A percentile compares a stretch with the other conserved stretches of the same genome.
These are phyloP conservation scores for Penicillium nordicum DNA, from an alignment of 2,329 filamentous ascomycete genomes.

Conservation along the genomic window DNA sequence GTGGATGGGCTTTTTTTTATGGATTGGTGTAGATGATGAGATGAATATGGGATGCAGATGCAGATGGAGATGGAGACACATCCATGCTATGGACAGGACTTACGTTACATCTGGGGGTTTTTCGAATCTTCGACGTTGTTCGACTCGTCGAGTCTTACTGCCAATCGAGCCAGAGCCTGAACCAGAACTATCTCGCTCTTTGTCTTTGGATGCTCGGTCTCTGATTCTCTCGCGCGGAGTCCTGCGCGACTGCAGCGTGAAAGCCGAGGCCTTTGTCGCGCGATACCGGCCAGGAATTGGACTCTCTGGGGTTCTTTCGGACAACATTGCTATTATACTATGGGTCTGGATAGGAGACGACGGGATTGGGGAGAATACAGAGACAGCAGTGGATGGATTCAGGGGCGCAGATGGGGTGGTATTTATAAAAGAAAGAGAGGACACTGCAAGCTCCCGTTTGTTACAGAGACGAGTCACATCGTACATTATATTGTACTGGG, in stretches of 20 bases:
- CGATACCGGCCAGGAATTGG: constrained; percentile 37
- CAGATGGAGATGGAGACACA: not conserved
- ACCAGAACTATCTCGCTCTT: not conserved
- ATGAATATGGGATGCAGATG: not conserved
- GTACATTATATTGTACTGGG: not conserved
- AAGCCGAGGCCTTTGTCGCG: constrained; percentile 37
- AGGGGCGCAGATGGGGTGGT: not conserved
- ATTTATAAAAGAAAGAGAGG: constrained; percentile 1
- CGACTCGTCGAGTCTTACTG: constrained; percentile 25
- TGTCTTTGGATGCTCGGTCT: not conserved
- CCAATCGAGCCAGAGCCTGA: constrained; percentile 11
- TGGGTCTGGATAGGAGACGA: not conserved
- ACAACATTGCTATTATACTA: constrained; percentile 5
- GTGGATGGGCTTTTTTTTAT: not conserved
- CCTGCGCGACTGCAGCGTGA: constrained; percentile 22
- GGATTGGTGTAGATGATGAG: not conserved
- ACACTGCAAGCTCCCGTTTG: not conserved
- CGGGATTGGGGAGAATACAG: not conserved
- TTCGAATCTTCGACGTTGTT: constrained; percentile 28
- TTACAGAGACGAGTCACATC: constrained; percentile 1
- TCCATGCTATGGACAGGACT: constrained; percentile 10
- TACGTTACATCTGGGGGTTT: constrained; percentile 38
- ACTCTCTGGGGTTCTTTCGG: constrained; percentile 12
- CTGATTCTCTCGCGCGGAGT: constrained; percentile 30
- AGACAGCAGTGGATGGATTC: not conserved